These are phyloP conservation scores for Cordyceps javanica DNA, from an alignment of 2,329 filamentous ascomycete species.

Conservation along the genomic window DNA sequence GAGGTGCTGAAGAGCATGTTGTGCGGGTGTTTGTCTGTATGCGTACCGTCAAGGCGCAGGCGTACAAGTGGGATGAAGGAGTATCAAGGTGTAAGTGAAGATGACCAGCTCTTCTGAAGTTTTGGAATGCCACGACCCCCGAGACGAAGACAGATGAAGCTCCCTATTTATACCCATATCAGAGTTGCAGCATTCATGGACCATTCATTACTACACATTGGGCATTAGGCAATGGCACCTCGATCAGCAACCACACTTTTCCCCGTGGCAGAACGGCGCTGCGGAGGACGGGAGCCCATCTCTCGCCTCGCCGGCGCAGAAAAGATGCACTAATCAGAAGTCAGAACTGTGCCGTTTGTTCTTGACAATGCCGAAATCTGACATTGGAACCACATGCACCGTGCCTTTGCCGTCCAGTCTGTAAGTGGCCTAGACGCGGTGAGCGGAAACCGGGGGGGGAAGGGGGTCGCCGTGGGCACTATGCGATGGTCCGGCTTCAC, in stretches of 20 bases:
- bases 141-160: background rate
- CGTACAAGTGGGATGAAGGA: background rate
- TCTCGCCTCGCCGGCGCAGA: background rate
- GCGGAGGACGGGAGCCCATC: background rate
- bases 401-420: background rate
- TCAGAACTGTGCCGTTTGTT: background rate
- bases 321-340: slow-evolving; percentile 5
- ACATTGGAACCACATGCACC: background rate
- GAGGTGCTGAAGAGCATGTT: slow-evolving; percentile 10
- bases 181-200: background rate
- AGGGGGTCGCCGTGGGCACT: background rate
- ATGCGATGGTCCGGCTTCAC: background rate
- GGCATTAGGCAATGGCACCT: background rate
- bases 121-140: background rate
- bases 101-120: background rate
- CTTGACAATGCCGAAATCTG: background rate
- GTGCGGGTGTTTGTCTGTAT: background rate
- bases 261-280: background rate
- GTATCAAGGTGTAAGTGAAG: background rate
- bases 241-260: background rate
- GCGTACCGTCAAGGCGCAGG: background rate
- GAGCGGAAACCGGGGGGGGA: background rate
- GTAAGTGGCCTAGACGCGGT: background rate
- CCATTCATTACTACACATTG: background rate
- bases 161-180: background rate